These are phyloP conservation scores for Geotrichum fermentans DNA, from an alignment of 1,139 yeast genomes.

Conservation along the genomic window DNA sequence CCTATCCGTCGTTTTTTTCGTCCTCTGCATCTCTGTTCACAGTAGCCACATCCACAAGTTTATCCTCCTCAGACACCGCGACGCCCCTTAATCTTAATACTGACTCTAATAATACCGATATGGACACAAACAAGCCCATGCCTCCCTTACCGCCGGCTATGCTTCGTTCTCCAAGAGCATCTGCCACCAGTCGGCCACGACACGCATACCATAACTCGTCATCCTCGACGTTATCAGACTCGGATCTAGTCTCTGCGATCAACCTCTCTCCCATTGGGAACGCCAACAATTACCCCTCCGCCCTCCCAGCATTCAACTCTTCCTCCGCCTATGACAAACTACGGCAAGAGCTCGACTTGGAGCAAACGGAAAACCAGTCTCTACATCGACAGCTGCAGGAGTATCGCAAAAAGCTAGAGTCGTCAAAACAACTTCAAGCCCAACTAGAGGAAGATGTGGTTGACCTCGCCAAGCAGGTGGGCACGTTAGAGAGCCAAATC, in stretches of 20 bases:
- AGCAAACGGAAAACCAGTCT: conserved; percentile 27
- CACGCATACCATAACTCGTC: not conserved
- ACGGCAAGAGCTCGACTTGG: conserved; percentile 28
- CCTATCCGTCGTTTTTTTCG: conserved; percentile 5
- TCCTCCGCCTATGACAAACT: conserved; percentile 22
- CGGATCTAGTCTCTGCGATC: not conserved
- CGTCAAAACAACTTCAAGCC: conserved; percentile 24
- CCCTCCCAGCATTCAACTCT: not conserved
- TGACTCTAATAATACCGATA: not conserved
- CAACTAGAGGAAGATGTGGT: conserved; percentile 33
- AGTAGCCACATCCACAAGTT: not conserved
- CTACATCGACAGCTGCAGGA: conserved; percentile 27
- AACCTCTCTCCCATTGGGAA: not conserved
- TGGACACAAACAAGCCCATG: not conserved
- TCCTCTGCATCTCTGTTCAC: not conserved
- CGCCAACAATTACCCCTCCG: not conserved
- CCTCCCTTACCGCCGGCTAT: not conserved
- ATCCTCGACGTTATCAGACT: conserved; percentile 1
- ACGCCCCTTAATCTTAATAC: not conserved
- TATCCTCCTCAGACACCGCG: not conserved
- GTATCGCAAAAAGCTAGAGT: conserved; percentile 22
- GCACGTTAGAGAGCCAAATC: conserved; percentile 24
- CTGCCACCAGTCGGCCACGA: not conserved
- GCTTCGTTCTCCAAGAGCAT: not conserved
- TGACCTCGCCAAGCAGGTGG: conserved; percentile 26